phyloP scores from a whole-genome alignment of 2,329 filamentous ascomycete species.

The Colletotrichum sp. region DNA sequence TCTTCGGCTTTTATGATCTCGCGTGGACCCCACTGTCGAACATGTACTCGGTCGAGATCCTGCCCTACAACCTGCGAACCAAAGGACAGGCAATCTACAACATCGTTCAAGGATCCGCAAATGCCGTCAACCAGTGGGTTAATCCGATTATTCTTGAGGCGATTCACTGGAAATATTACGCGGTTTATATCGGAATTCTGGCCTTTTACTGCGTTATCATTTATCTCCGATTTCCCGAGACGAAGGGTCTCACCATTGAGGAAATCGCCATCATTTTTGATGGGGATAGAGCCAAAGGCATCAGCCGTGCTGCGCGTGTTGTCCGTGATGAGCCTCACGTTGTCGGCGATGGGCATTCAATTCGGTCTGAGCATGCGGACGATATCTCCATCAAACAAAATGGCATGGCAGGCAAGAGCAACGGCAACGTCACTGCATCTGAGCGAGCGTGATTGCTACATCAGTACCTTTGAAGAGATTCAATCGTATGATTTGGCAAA shows the following conservation, averaged over 20 bases:
- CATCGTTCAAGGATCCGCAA: constrained; percentile 16
- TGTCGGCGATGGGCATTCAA: neutral
- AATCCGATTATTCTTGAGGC: constrained; percentile 42
- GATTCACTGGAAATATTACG: constrained; percentile 44
- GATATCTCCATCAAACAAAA: neutral
- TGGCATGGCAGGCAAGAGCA: neutral
- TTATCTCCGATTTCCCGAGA: constrained; percentile 42
- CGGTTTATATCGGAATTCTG: constrained; percentile 41
- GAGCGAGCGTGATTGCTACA: neutral
- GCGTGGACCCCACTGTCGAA: constrained; percentile 37
- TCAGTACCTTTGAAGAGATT: neutral
- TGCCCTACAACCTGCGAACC: constrained; percentile 22
- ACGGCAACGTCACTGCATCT: neutral
- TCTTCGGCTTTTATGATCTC: constrained; percentile 40
- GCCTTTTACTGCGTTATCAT: constrained; percentile 33
- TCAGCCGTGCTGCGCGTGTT: neutral
- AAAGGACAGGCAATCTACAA: neutral
- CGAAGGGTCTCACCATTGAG: constrained; percentile 32
- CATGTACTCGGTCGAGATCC: constrained; percentile 31
- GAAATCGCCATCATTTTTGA: constrained; percentile 35
- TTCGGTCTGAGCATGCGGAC: neutral
- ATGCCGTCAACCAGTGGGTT: constrained; percentile 40
- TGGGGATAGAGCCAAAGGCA: neutral
- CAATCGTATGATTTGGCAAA: neutral
- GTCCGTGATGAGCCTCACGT: neutral